These are phyloP conservation scores for Biscogniauxia mediterranea DNA, from an alignment of 2,329 filamentous ascomycete species.

Conservation along the genomic window DNA sequence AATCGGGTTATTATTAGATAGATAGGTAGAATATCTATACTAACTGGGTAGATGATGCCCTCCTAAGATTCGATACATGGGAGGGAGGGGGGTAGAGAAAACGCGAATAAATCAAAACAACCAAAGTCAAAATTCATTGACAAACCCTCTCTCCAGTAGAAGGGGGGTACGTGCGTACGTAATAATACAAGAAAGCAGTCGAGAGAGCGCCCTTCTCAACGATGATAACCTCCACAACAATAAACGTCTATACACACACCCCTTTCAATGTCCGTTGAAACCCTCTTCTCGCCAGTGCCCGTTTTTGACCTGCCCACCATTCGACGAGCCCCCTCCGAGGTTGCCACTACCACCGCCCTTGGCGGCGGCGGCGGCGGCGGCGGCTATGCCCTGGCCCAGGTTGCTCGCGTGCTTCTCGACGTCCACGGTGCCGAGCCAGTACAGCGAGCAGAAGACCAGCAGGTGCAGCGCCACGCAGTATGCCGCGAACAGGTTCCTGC, in stretches of 20 bases:
- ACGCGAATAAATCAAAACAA: too few relatives aligned
- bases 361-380: conserved; percentile 41
- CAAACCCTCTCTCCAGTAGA: too few relatives aligned
- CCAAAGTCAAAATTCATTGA: too few relatives aligned
- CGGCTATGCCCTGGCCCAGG: conserved; percentile 50
- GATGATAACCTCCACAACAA: not conserved
- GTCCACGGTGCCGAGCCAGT: conserved; percentile 73
- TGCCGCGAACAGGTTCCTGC: conserved; percentile 87
- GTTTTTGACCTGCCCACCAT: conserved; percentile 35
- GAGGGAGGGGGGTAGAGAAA: too few relatives aligned
- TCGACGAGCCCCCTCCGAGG: conserved; percentile 27
- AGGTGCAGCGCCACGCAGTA: conserved; percentile 90
- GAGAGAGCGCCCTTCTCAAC: too few relatives aligned
- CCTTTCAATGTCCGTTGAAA: conserved; percentile 44
- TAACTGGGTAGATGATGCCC: too few relatives aligned
- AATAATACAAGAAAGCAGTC: conserved; percentile 1
- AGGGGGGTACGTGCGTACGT: not conserved
- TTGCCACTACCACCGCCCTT: conserved; percentile 36
- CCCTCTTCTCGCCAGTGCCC: conserved; percentile 65
- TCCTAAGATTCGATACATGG: too few relatives aligned
- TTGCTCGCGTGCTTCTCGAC: conserved; percentile 60
- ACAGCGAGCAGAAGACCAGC: conserved; percentile 82
- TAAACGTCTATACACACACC: not conserved
- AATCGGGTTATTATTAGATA: too few relatives aligned
- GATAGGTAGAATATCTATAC: too few relatives aligned